Percentiles rank a stretch among this genome's conserved stretches.
Conservation (phyloP, 306 rosid species). For the Inga laurina region DNA sequence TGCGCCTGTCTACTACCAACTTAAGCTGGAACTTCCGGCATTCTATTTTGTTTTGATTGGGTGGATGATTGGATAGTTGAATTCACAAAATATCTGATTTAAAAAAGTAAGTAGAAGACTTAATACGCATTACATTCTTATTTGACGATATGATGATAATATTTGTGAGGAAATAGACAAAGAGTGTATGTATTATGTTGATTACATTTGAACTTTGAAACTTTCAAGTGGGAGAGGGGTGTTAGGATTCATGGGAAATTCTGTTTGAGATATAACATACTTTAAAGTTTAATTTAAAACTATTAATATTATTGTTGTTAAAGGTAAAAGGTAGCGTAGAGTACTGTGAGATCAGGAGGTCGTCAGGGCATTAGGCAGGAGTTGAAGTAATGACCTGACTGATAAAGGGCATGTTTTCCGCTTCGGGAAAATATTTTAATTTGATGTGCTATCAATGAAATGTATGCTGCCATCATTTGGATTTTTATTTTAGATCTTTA, state of each 20-base stretch:
- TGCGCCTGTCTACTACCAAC: not conserved
- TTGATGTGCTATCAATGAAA: not conserved
- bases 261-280: not conserved
- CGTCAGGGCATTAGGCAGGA: not conserved
- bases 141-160: not conserved
- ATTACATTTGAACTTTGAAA: not conserved
- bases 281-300: not conserved
- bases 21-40: not conserved
- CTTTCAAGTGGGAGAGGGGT: not conserved
- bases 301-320: conserved; percentile 4
- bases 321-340: not conserved
- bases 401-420: not conserved
- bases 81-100: not conserved
- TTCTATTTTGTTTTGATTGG: not conserved
- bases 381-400: not conserved
- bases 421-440: not conserved
- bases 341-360: not conserved
- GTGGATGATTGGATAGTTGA: not conserved
- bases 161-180: not conserved
- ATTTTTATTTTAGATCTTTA: not conserved
- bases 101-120: not conserved
- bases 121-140: not conserved
- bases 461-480: not conserved
- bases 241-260: not conserved
- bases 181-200: not conserved